Conservation (phyloP, 345 rosid species). For the Hevea brasiliensis region DNA sequence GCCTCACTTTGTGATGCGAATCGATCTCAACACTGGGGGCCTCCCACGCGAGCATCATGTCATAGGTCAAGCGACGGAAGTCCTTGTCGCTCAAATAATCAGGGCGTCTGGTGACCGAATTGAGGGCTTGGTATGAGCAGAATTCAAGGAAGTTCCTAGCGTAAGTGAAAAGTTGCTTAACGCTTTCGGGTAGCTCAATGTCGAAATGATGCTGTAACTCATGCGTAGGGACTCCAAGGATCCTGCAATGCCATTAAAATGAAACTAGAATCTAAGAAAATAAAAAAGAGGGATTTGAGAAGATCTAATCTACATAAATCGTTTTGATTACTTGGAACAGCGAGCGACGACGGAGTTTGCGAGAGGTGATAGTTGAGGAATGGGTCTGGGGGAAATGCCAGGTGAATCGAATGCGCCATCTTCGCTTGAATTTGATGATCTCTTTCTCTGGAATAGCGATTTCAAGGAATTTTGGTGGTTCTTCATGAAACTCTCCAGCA, state of each 20-base stretch:
- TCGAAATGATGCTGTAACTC: constrained; percentile 73
- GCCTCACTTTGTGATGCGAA: constrained; percentile 48
- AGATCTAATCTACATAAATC: background rate
- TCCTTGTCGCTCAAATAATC: constrained; percentile 68
- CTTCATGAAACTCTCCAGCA: constrained; percentile 58
- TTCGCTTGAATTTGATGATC: constrained; percentile 25
- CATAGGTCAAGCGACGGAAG: constrained; percentile 74
- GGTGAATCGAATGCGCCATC: constrained; percentile 22
- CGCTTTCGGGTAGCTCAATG: constrained; percentile 73
- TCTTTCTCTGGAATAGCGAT: constrained; percentile 66
- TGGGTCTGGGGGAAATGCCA: constrained; percentile 49
- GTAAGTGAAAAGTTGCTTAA: constrained; percentile 61
- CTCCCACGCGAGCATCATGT: constrained; percentile 99
- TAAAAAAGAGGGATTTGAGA: background rate
- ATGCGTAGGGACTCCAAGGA: constrained; percentile 59
- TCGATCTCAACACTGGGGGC: constrained; percentile 53
- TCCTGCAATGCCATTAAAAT: constrained; percentile 35
- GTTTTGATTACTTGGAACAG: constrained; percentile 61
- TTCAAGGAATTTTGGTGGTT: constrained; percentile 57
- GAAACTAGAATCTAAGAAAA: background rate
- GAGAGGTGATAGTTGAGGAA: constrained; percentile 78
- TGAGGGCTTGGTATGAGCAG: constrained; percentile 73
- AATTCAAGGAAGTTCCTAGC: constrained; percentile 79
- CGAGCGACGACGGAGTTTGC: constrained; percentile 90
- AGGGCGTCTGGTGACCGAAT: constrained; percentile 41